Evolutionary conservation across 202 grass and related monocot species (phyloP), one percentile per base, ranked within the genome.

Genomic region (Eragrostis tef): DNA sequence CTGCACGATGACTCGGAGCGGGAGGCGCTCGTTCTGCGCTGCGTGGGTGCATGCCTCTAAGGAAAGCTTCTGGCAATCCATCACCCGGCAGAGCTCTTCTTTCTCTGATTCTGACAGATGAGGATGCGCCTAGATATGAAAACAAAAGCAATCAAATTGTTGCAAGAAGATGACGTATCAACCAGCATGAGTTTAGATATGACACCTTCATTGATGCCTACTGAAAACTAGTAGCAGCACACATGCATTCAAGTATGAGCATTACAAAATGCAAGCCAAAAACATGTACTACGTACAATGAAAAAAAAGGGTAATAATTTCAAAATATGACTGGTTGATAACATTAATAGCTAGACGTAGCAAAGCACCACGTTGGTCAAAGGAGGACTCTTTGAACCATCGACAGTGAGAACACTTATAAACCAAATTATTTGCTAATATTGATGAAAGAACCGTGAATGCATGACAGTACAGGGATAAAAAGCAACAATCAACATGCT

Each of bases 21-120:
- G 94, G 50, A 97, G 87, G 20, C 94, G 86, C 56, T 92, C 88
- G 13, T 97, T 97, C 79, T 92, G 91, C 0, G 92, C 94, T 0
- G 89, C 89, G 14, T 97, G 94, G 6, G 89, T 90, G 91, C 94
- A 97, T 3, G 94, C 94, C 66, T 94, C 94, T 16, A 91, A 74
- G 51, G 94, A 94, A 43, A 97, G 91, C 79, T 97, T 97, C 66
- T 97, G 91, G 84, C 94, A 97, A 88, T 94, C 90, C 87, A 97
- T 85, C 53, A 94, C 81, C 7, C 86, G 70, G 67, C 94, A 92
- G 29, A 97, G 81, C 17, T 87, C 90, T 77, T 97, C 94, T 45
- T 91, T 89, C 53, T 90, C 86, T 0, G 81, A 85, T 56, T 97
- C 94, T 0, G 83, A 51, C 3, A 97, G 84, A 62, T 91, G 70